Conservation (phyloP, 2,329 filamentous ascomycete genomes). For the Claviceps cyperi region DNA sequence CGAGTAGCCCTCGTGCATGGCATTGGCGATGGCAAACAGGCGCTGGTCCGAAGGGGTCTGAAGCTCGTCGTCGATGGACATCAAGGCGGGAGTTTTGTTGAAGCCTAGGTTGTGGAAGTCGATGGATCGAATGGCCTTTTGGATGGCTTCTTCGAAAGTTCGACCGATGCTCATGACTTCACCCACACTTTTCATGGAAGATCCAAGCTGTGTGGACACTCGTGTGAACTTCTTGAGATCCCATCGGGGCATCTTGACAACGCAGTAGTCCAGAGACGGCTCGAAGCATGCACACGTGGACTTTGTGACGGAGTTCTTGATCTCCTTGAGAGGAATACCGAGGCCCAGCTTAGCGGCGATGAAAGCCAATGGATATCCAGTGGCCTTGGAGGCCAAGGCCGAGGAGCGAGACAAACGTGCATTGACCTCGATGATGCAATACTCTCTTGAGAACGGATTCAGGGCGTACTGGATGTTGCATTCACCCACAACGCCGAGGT, state of each 20-base stretch:
- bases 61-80: constrained; percentile 91
- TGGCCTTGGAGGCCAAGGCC: constrained; percentile 90
- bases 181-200: constrained; percentile 98
- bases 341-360: constrained; percentile 94
- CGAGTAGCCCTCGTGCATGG: constrained; percentile 85
- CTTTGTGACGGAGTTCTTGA: constrained; percentile 90
- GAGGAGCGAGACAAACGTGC: constrained; percentile 91
- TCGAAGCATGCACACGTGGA: constrained; percentile 96
- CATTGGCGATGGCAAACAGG: constrained; percentile 93
- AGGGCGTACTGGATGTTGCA: constrained; percentile 98
- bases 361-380: constrained; percentile 89
- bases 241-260: constrained; percentile 98
- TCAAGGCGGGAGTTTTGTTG: constrained; percentile 77
- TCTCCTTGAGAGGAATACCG: constrained; percentile 88
- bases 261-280: constrained; percentile 92
- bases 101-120: constrained; percentile 94
- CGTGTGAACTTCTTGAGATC: constrained; percentile 98
- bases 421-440: constrained; percentile 99
- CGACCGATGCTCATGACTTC: constrained; percentile 98
- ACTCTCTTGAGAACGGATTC: constrained; percentile 88
- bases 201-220: constrained; percentile 88
- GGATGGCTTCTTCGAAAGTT: constrained; percentile 95
- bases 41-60: constrained; percentile 97
- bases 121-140: constrained; percentile 91
- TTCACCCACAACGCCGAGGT: constrained; percentile 93